Evolutionary conservation across 2,329 filamentous ascomycete species (phyloP).

Genomic region (Dactylellina cionopaga): DNA sequence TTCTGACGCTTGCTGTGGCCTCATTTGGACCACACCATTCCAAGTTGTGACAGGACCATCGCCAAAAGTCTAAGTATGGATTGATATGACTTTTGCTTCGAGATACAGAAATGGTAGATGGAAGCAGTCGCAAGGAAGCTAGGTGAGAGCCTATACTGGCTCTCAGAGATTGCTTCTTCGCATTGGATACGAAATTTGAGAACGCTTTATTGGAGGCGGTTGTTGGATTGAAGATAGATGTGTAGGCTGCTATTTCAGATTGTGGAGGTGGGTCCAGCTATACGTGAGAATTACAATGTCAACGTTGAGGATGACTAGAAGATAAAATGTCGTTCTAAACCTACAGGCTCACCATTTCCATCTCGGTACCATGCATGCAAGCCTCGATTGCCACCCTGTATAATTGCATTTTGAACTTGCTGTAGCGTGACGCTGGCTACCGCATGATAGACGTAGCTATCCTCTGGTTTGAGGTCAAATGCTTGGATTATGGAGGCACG

Average conservation of each 20-base stretch:
- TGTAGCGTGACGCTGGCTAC: conserved; percentile 65
- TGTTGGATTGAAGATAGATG: conserved; percentile 71
- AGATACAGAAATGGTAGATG: conserved; percentile 63
- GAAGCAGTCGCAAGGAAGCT: conserved; percentile 68
- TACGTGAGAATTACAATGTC: neutral
- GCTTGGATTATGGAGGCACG: conserved; percentile 63
- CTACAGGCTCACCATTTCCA: conserved; percentile 60
- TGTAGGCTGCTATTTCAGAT: conserved; percentile 73
- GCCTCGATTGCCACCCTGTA: conserved; percentile 63
- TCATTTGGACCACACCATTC: conserved; percentile 73
- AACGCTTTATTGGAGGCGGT: conserved; percentile 71
- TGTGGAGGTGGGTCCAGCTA: conserved; percentile 63
- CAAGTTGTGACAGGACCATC: conserved; percentile 71
- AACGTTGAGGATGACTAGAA: neutral
- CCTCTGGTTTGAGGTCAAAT: conserved; percentile 63
- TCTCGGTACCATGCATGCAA: conserved; percentile 67
- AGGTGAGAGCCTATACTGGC: conserved; percentile 64
- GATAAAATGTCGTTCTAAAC: neutral
- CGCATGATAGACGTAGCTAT: conserved; percentile 66
- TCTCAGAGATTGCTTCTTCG: conserved; percentile 72
- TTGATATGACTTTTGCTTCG: conserved; percentile 65
- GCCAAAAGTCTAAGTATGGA: conserved; percentile 75
- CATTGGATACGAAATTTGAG: conserved; percentile 72
- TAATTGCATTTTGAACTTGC: conserved; percentile 65
- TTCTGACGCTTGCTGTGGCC: conserved; percentile 66